A percentile compares a stretch with the other conserved stretches of the same genome.
These are phyloP conservation scores for Suillus clintonianus DNA, from an alignment of 768 basidiomycete genomes.

Conservation along the genomic window DNA sequence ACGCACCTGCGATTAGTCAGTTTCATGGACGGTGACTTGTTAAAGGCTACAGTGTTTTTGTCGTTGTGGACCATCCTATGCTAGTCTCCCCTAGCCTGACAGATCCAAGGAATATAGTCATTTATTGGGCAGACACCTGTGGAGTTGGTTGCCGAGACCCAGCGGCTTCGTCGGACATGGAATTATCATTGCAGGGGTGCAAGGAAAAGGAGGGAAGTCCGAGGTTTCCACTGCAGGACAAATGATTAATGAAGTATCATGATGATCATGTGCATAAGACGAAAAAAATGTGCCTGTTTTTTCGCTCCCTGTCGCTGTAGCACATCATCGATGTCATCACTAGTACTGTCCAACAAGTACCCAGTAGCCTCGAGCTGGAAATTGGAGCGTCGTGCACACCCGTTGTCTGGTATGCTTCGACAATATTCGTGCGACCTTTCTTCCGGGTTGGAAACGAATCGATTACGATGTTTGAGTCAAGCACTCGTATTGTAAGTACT, in stretches of 20 bases:
- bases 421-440: background rate
- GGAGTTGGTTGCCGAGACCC: background rate
- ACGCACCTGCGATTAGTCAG: background rate
- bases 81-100: background rate
- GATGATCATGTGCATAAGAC: constrained; percentile 3
- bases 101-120: background rate
- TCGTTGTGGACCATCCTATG: background rate
- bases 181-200: background rate
- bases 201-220: background rate
- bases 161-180: background rate
- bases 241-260: background rate
- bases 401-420: background rate
- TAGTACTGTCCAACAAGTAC: constrained; percentile 5
- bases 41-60: background rate
- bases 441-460: background rate
- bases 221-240: background rate
- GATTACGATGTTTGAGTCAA: too few relatives aligned
- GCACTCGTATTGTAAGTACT: too few relatives aligned
- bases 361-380: constrained; percentile 5
- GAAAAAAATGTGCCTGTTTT: constrained; percentile 3
- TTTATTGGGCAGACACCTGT: background rate
- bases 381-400: constrained; percentile 6
- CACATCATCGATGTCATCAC: constrained; percentile 7
- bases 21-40: background rate
- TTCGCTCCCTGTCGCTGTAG: constrained; percentile 1